A percentile compares a stretch with the other conserved stretches of the same genome.
Conservation (phyloP, 805 yeast species). For the Nakazawaea siamensis region DNA sequence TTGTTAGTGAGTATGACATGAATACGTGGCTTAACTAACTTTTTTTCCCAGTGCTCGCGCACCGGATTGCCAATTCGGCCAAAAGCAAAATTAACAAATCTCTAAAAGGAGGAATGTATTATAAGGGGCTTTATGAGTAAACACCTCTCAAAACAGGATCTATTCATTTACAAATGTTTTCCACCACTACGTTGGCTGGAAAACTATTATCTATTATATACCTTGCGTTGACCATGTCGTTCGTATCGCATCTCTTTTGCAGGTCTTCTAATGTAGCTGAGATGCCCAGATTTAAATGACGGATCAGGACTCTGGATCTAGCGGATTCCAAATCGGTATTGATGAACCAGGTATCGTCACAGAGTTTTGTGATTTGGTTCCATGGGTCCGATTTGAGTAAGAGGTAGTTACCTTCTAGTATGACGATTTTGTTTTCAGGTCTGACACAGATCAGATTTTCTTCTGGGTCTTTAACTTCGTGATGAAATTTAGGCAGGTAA, state of each 20-base stretch:
- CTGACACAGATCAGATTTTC: slow-evolving; percentile 24
- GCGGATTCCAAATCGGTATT: background rate
- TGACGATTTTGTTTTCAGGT: slow-evolving; percentile 20
- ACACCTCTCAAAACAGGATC: too few species aligned
- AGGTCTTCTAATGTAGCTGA: background rate
- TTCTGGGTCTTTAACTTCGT: slow-evolving; percentile 30
- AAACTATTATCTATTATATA: slow-evolving; percentile 5
- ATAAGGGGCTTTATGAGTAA: too few species aligned
- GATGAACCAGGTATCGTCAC: background rate
- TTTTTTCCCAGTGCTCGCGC: too few species aligned
- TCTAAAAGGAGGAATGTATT: too few species aligned
- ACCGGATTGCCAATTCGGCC: slow-evolving; percentile 3
- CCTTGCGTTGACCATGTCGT: background rate
- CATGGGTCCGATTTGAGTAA: slow-evolving; percentile 5
- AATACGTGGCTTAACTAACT: slow-evolving; percentile 9
- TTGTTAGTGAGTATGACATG: slow-evolving; percentile 10
- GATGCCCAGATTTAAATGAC: background rate
- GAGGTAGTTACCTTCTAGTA: slow-evolving; percentile 35
- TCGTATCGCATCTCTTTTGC: background rate
- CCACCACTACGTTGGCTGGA: too few species aligned
- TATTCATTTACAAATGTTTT: too few species aligned
- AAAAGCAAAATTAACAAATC: too few species aligned
- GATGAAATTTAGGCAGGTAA: slow-evolving; percentile 29
- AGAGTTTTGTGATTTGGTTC: background rate
- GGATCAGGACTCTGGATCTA: background rate